Evolutionary conservation across 202 grass and related monocot genomes (phyloP).

Genomic region (Eragrostis tef): DNA sequence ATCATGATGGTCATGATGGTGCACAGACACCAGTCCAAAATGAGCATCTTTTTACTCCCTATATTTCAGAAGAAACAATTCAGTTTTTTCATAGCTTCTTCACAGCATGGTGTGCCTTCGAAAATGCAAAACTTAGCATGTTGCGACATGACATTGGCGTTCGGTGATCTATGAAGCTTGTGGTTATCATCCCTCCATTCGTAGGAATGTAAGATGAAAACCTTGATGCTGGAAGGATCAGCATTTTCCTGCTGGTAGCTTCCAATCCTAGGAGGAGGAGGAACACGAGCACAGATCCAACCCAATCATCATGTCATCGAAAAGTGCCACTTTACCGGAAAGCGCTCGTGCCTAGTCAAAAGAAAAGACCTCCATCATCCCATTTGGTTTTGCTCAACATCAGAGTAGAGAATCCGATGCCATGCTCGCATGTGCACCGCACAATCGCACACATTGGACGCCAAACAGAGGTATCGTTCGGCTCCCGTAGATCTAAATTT

Average conservation of each 20-base stretch:
- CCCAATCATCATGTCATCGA: conserved; percentile 4
- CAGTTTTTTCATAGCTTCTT: not conserved
- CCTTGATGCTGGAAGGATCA: not conserved
- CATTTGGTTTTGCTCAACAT: not conserved
- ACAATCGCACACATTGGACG: not conserved
- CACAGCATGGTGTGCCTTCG: not conserved
- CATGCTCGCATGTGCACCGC: conserved; percentile 36
- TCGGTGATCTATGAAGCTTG: no score
- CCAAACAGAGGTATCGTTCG: no score
- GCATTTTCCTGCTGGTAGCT: not conserved
- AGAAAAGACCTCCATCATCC: conserved; percentile 12
- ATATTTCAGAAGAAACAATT: not conserved
- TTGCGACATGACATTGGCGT: no score
- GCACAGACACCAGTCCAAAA: not conserved
- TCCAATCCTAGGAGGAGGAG: not conserved
- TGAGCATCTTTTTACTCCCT: not conserved
- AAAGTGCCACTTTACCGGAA: conserved; percentile 20
- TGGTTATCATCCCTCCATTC: no score
- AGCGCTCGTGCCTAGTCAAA: conserved; percentile 22
- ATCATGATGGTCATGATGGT: not conserved
- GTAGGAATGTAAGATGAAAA: no score
- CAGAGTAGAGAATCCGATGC: conserved; percentile 32
- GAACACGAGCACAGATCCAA: not conserved
- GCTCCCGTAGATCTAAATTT: no score
- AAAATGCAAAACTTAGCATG: no score